Evolutionary conservation across 1,284 basidiomycete species (phyloP).

Genomic region (Microbotryum saponariae): DNA sequence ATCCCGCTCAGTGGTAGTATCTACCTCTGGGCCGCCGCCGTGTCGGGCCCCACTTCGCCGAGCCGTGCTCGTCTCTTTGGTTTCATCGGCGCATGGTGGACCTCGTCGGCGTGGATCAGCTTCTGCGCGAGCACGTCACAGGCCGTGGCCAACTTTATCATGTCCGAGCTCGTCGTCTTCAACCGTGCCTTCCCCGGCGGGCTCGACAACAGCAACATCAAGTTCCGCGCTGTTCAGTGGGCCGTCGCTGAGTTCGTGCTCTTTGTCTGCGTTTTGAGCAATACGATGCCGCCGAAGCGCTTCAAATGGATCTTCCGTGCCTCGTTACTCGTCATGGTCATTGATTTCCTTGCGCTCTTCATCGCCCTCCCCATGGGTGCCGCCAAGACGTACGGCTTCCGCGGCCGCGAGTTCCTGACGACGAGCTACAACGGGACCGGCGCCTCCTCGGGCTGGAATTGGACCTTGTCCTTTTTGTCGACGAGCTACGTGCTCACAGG

Average conservation of each 20-base stretch:
- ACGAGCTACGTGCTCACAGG: conserved; percentile 72
- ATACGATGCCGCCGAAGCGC: conserved; percentile 60
- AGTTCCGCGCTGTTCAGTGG: conserved; percentile 75
- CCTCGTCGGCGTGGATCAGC: conserved; percentile 72
- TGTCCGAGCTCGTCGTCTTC: conserved; percentile 64
- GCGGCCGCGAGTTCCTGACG: conserved; percentile 67
- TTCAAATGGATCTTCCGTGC: conserved; percentile 67
- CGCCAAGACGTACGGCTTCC: conserved; percentile 68
- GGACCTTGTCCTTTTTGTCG: conserved; percentile 53
- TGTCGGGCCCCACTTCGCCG: conserved; percentile 65
- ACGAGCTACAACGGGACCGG: conserved; percentile 75
- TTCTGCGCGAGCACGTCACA: conserved; percentile 72
- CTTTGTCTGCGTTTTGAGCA: conserved; percentile 61
- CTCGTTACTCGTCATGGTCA: conserved; percentile 60
- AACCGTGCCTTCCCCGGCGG: conserved; percentile 70
- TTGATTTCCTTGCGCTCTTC: conserved; percentile 71
- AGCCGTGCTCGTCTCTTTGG: conserved; percentile 65
- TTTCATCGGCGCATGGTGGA: conserved; percentile 53
- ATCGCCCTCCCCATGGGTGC: conserved; percentile 82
- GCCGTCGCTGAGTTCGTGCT: conserved; percentile 63
- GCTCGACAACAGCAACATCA: conserved; percentile 57
- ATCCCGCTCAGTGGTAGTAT: conserved; percentile 75
- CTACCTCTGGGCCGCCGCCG: conserved; percentile 81
- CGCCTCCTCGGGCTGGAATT: conserved; percentile 62
- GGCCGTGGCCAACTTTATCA: conserved; percentile 66